These are phyloP conservation scores for Solanum pinnatisectum DNA, from an alignment of 257 asterid genomes.

Conservation along the genomic window DNA sequence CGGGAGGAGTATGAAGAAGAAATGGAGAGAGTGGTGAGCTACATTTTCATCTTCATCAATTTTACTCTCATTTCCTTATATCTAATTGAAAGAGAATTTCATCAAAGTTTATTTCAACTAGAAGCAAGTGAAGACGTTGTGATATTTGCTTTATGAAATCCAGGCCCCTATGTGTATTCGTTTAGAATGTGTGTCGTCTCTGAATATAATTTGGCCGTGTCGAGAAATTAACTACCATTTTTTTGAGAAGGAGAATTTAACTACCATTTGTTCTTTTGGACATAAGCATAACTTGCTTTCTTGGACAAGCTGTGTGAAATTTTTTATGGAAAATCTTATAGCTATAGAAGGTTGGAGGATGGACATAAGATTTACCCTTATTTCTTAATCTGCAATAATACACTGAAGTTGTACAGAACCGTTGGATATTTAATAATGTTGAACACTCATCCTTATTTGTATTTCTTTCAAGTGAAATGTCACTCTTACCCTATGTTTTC, in stretches of 20 bases:
- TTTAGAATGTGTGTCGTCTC: not conserved
- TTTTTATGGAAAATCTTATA: not conserved
- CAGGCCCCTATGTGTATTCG: not conserved
- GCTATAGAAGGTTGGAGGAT: not conserved
- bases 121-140: not conserved
- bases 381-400: not conserved
- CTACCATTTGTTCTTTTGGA: not conserved
- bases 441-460: not conserved
- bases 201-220: not conserved
- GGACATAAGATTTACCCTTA: not conserved
- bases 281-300: not conserved
- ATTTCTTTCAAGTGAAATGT: not conserved
- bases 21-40: conserved; percentile 92
- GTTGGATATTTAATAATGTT: not conserved
- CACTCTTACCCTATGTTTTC: not conserved
- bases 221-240: not conserved
- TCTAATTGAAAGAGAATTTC: not conserved
- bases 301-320: not conserved
- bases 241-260: not conserved
- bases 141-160: not conserved
- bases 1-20: conserved; percentile 97
- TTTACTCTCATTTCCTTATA: not conserved
- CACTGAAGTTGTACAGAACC: not conserved
- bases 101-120: not conserved
- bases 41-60: not conserved